Base-by-base conservation (phyloP, 1,284 basidiomycete genomes). In the Apiotrichum akiyoshidainum region DNA sequence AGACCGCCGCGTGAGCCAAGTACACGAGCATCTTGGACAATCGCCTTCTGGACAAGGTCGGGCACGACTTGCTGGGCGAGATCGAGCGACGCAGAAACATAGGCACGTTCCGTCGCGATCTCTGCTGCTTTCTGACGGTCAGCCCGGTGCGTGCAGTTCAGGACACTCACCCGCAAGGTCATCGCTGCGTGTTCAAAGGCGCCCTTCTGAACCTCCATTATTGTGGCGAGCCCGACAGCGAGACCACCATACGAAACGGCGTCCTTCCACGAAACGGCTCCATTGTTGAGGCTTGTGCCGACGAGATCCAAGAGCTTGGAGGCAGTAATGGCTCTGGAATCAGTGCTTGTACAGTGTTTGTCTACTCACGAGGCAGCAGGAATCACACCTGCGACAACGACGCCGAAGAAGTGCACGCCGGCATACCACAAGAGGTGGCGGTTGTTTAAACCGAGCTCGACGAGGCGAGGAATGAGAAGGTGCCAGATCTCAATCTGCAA, bases 41-140 rank as follows among this genome's bases (percentile, higher is more conserved):
- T 81, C 65, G 89, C 87, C 55, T 85, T 84, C 21, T 87, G 80
- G 60, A 80, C 73, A 41, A 88, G 86, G 68, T 89, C 86, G 49
- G 85, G 81, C 49, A 90, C 80, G 6, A 87, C 86, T 54, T 88
- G 88, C 42, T 89, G 82, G 67, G 91, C 88, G 56, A 91, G 82
- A 44, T 84, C 84, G 31, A 92, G 80, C 59, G 88, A 84, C 62
- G 87, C 85, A 62, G 85, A 82, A 71, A 92, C 81, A 72, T 89
- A 89, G 57, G 85, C 82, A 64, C 85, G 84, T 73, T 90, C 88
- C 66, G 90, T 83, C 46, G 83, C 80, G 68, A 86, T 87, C 22
- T 84, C 82, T 46, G 87, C 84, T 2, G 87, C 86, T 47, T 84
- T 84, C 57, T 88, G 81, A n/a, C 26, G 44, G 51, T 37, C 37